Evolutionary conservation across 164 flowering plant species (phyloP), one percentile per base, ranked within the genome.

Genomic region (Piper longum): DNA sequence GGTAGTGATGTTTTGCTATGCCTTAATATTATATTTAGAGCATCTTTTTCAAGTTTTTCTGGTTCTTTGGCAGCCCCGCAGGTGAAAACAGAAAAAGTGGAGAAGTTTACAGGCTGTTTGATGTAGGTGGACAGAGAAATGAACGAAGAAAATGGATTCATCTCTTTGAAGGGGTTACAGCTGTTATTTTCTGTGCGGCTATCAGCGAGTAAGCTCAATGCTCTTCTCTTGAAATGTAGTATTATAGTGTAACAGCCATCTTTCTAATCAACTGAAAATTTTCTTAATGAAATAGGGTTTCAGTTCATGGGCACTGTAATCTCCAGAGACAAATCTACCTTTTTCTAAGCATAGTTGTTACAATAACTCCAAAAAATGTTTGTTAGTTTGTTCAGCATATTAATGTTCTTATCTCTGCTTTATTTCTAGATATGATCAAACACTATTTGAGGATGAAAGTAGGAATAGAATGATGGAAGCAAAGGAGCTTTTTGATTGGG

Each of bases 61-160:
- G 19, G 6, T 17, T 26, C 59, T 56, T 6, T 56, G 9, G 72
- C 92, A 95, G 99, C 71, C 99, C 97, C 68, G 96, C 91, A 19
- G 97, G 99, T 43, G 95, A 87, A 71, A 87, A 83, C 71, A 87
- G 85, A 66, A 95, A 80, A 78, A 91, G 97, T 70, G 99, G 99
- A 56, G 97, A 91, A 82, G 99, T 91, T 18, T 91, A 95, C 69
- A 83, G 97, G 72, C 91, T 95, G 41, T 95, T 84, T 79, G 97
- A 91, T 79, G 99, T 91, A 70, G 99, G 97, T 64, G 99, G 97
- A 63, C 97, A 95, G 74, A 83, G 91, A 80, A 95, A 95, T 68
- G 99, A 95, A 83, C 81, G 97, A 79, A 87, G 99, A 74, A 95
- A 95, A 68, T 95, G 99, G 97, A 95, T 95, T 68, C 99, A 95